Evolutionary conservation across 768 basidiomycete species (phyloP).

Genomic region (Sporobolomyces phaffii): DNA sequence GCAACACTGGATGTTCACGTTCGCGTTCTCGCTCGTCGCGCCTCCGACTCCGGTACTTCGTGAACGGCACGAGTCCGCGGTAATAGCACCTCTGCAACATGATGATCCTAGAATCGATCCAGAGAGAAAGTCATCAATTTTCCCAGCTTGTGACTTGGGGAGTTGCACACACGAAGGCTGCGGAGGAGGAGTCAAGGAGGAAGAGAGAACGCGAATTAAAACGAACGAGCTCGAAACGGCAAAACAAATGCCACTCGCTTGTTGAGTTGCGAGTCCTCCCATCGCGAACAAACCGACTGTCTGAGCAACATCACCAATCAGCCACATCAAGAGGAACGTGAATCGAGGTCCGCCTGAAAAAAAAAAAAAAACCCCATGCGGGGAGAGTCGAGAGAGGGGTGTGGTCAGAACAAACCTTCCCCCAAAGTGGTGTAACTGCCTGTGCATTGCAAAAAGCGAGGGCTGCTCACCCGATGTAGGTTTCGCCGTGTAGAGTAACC

Average conservation of each 20-base stretch:
- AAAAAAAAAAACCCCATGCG: background rate
- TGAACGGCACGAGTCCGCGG: background rate
- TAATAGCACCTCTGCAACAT: background rate
- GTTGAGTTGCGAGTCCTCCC: background rate
- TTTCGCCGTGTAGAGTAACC: background rate
- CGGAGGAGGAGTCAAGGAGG: no score
- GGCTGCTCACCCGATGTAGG: background rate
- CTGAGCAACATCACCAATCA: constrained; percentile 9
- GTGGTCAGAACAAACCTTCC: no score
- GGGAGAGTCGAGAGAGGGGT: no score
- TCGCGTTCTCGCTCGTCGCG: background rate
- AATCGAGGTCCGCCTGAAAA: background rate
- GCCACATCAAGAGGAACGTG: background rate
- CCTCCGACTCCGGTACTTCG: background rate
- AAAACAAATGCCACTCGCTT: constrained; percentile 12
- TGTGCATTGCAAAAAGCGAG: no score
- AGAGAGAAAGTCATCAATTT: no score
- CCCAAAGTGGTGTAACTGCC: no score
- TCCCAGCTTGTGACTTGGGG: no score
- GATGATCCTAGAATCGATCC: constrained; percentile 6
- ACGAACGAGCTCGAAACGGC: constrained; percentile 2
- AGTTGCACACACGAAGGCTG: no score
- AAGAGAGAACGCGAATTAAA: background rate
- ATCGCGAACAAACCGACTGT: constrained; percentile 1
- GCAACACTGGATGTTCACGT: background rate